Percentiles rank a stretch among this genome's conserved stretches.
Evolutionary conservation across 345 rosid species (phyloP).

Genomic region (Pelargonium nanum): DNA sequence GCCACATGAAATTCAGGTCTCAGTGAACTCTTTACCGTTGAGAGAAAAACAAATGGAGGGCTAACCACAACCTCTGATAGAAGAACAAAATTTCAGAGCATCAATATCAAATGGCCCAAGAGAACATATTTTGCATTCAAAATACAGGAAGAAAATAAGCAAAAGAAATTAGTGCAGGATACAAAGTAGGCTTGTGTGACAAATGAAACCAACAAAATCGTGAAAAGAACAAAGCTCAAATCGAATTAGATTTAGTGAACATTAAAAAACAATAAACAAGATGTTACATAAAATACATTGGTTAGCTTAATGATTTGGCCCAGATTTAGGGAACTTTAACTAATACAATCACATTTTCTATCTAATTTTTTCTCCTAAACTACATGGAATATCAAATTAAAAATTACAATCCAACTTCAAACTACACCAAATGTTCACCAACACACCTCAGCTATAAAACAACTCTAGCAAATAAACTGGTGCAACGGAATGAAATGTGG

Average conservation of each 20-base stretch:
- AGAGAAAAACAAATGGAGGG: conserved; percentile 78
- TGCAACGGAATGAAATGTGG: not conserved
- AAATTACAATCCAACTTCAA: not conserved
- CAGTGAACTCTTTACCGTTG: conserved; percentile 47
- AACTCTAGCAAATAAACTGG: not conserved
- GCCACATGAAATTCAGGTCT: conserved; percentile 72
- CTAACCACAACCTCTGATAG: conserved; percentile 77
- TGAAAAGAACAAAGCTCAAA: not conserved
- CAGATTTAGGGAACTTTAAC: no score
- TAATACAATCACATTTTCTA: not conserved
- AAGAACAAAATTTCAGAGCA: not conserved
- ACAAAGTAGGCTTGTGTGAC: no score
- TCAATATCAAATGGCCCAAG: not conserved
- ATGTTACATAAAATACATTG: no score
- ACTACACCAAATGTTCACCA: not conserved
- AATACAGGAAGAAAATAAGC: not conserved
- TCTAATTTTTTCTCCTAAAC: not conserved
- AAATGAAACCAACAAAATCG: no score
- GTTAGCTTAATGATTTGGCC: no score
- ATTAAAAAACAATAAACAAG: no score
- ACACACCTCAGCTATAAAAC: no score
- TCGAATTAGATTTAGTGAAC: no score
- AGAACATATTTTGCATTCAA: not conserved
- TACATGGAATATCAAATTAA: no score
- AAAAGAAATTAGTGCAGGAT: not conserved